Percentiles rank a stretch among this genome's conserved stretches.
Conservation (phyloP, 257 asterid genomes). For the Solanum infundibuliforme region DNA sequence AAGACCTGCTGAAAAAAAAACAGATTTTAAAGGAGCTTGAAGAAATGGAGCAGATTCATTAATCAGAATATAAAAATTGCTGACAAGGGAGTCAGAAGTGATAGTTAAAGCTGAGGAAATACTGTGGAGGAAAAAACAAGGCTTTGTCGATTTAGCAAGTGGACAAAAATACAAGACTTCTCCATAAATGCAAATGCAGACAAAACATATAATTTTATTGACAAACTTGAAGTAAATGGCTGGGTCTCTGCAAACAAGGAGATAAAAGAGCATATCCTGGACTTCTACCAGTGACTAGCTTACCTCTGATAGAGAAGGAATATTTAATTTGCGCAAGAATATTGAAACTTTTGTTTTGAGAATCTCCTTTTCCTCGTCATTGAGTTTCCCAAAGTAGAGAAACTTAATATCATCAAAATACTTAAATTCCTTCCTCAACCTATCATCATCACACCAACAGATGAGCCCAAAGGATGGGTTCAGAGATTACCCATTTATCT, state of each 20-base stretch:
- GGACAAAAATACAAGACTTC: not conserved
- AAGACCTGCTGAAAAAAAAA: too few relatives aligned
- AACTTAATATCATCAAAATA: constrained; percentile 50
- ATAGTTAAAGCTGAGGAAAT: not conserved
- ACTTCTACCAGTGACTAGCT: not conserved
- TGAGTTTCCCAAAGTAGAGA: constrained; percentile 48
- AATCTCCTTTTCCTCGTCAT: constrained; percentile 37
- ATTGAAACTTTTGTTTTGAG: constrained; percentile 32
- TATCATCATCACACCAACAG: constrained; percentile 82
- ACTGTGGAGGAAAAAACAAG: not conserved
- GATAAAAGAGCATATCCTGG: not conserved
- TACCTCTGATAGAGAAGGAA: constrained; percentile 76
- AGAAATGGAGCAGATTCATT: not conserved
- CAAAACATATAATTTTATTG: not conserved
- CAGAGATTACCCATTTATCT: constrained; percentile 88
- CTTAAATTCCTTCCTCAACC: constrained; percentile 48
- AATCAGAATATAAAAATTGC: not conserved
- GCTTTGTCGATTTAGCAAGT: not conserved
- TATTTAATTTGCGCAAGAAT: constrained; percentile 44
- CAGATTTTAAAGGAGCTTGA: not conserved
- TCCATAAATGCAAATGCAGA: not conserved
- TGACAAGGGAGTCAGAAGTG: not conserved
- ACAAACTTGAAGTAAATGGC: not conserved
- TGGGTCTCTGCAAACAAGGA: not conserved
- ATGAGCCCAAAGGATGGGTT: constrained; percentile 68